Conservation (phyloP, 305 asterid species). For the Fraxinus greggii region DNA sequence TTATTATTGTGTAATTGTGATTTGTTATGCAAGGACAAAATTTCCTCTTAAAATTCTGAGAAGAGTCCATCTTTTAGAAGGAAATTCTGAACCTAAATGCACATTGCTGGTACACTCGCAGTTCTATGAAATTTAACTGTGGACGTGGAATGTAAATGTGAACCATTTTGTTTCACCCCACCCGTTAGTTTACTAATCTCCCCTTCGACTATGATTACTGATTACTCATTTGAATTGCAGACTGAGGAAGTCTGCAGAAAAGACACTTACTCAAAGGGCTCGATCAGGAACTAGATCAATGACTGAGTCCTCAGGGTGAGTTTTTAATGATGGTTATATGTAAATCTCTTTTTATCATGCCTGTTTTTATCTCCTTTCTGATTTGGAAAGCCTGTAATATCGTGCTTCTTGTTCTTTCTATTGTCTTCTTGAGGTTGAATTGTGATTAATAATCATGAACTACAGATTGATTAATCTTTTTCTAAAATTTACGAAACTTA, state of each 20-base stretch:
- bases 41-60: background rate
- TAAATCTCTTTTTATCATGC: background rate
- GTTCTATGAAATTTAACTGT: background rate
- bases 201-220: conserved; percentile 6
- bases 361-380: background rate
- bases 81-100: background rate
- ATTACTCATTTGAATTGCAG: conserved; percentile 35
- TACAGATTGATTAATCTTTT: background rate
- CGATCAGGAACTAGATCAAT: conserved; percentile 45
- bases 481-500: background rate
- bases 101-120: conserved; percentile 8
- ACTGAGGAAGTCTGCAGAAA: conserved; percentile 50
- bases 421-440: background rate
- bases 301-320: conserved; percentile 51
- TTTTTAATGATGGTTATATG: conserved; percentile 13
- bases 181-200: background rate
- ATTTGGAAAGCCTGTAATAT: background rate
- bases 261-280: conserved; percentile 44
- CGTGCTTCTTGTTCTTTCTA: background rate
- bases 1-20: background rate
- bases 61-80: background rate
- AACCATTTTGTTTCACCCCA: conserved; percentile 7
- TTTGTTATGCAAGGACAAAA: background rate
- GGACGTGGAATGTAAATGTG: background rate
- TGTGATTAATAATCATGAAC: background rate